phyloP scores from a whole-genome alignment of 176 grass and related monocot genomes.

The Zoysia pacifica region DNA sequence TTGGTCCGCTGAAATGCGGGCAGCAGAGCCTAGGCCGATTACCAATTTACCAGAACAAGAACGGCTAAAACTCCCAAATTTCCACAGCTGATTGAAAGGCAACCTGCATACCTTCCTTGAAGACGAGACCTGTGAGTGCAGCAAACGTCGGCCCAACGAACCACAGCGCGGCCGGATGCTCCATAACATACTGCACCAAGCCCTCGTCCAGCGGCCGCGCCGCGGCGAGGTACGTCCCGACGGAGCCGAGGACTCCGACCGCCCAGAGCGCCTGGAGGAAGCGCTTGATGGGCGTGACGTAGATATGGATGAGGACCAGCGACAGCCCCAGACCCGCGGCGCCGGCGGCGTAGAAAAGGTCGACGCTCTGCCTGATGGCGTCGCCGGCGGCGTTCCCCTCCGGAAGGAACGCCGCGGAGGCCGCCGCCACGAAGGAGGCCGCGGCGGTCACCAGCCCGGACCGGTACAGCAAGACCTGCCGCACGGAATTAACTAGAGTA shows the following conservation, averaged over 20 bases:
- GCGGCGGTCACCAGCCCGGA: conserved; percentile 73
- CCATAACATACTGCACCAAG: conserved; percentile 61
- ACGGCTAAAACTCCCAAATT: not conserved
- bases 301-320: conserved; percentile 81
- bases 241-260: conserved; percentile 60
- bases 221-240: conserved; percentile 51
- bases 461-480: conserved; percentile 74
- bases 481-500: not conserved
- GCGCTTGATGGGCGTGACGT: conserved; percentile 75
- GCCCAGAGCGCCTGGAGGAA: conserved; percentile 81
- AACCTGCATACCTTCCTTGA: conserved; percentile 75
- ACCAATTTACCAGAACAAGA: not conserved
- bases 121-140: conserved; percentile 83
- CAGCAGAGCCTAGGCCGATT: too few relatives aligned
- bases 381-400: conserved; percentile 52
- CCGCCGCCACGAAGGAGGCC: conserved; percentile 52
- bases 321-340: conserved; percentile 75
- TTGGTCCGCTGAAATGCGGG: not conserved
- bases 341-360: conserved; percentile 59
- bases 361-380: conserved; percentile 45
- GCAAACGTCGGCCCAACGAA: conserved; percentile 80
- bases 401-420: conserved; percentile 64
- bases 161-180: conserved; percentile 60
- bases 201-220: conserved; percentile 62
- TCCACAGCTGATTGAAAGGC: not conserved